Base-by-base conservation (phyloP, 192 early-diverging fungal species). In the Coemansia sp. region DNA sequence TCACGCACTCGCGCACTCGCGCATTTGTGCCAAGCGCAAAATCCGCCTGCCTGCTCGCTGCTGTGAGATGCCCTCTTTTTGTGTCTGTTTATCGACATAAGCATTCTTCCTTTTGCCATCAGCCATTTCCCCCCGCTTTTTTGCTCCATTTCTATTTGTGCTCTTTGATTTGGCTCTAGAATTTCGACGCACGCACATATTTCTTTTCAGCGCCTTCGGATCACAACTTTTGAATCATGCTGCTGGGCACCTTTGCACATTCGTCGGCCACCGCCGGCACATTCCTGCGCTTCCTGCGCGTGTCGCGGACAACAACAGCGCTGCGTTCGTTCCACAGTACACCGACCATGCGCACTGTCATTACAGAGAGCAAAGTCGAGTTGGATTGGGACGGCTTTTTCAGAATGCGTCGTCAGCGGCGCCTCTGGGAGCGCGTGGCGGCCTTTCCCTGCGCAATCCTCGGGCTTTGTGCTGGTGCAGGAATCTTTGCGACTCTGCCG, bases 341-440 rank as follows among this genome's bases (percentile, higher is more conserved):
- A 15, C 19, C 9, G n/a, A 25, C 26, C 23, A n/a, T 26, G 22
- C 43, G 24, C 2, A n/a, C n/a, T n/a, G n/a, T n/a, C n/a, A n/a
- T n/a, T 29, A 32, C 11, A 6, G 9, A 29, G 20, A 9, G 7
- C 6, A 19, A 43, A 1, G 19, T 13, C 8, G 35, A 41, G n/a
- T 30, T 80, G n/a, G 72, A 70, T 17, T 85, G 84, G 86, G 66
- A 80, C 6, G 72, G 82, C 22, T 88, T 86, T 56, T 88, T 88
- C 52, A 50, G 53, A 13, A 53, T 88, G 38, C 83, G 86, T 27
- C 60, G 72, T 20, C 80, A 77, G 20, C 81, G 86, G 37, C 81
- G 82, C 22, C 70, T 78, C 30, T 83, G 74, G 57, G 87, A 86
- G 51, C 78, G 81, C 14, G 51, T 76, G n/a, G 74, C 73, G 11